Base-by-base conservation (phyloP, 2,329 filamentous ascomycete species). In the Fusarium sp. region DNA sequence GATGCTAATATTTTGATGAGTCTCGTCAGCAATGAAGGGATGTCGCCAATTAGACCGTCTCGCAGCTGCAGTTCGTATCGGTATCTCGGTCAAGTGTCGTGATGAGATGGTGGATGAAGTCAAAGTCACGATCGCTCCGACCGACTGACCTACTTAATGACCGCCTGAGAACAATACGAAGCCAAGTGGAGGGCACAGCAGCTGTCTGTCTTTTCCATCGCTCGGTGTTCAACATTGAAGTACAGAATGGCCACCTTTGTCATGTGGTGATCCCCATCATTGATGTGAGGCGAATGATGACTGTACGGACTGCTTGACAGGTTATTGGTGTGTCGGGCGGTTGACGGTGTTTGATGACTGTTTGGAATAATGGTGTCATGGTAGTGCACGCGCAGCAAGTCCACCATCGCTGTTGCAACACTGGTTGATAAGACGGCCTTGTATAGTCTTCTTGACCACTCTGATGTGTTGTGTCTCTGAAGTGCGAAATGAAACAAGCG, bases 391-490 rank as follows among this genome's bases (percentile, higher is more conserved):
- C 0, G 10, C 2, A 23, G 1, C n/a, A 25, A 44, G 6, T 12
- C 19, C 10, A 18, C 19, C 16, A 19, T 25, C 23, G 42, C 10
- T 25, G 7, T 44, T 44, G 10, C 16, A 12, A 25, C 1, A 1
- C 23, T 12, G 0, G 4, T 25, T 3, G 4, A 19, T 12, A 3
- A 12, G 23, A 25, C 7, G 1, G 7, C 42, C 16, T 19, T 25
- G 6, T 0, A 19, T 1, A 1, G 10, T 0, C 10, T 6, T 4
- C 42, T 44, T 23, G 5, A 3, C n/a, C n/a, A 1, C 16, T 12
- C 0, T 44, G 9, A 25, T 12, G 6, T 44, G 5, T 6, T 5
- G 1, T 18, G 11, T 19, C 6, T 19, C 42, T 12, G 10, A 44
- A 9, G 16, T 18, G 10, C 23, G 11, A 44, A 25, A 12, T 19